A percentile compares a stretch with the other conserved stretches of the same genome.
These are phyloP conservation scores for Orbilia ellipsospora DNA, from an alignment of 2,329 filamentous ascomycete species.

Conservation along the genomic window DNA sequence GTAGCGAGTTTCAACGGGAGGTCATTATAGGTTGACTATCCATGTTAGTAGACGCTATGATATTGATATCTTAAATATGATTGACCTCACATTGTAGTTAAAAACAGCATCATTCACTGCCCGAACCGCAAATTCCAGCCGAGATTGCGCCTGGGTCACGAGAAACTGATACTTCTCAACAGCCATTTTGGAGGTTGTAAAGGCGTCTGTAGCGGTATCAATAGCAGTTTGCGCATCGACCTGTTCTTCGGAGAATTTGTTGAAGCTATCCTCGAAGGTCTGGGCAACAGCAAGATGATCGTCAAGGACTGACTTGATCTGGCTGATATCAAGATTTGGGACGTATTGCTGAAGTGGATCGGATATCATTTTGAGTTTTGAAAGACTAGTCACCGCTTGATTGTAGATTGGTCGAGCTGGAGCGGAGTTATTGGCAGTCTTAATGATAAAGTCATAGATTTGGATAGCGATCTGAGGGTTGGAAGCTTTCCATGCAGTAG, in stretches of 20 bases:
- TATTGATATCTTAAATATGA: neutral
- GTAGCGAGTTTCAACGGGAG: conserved; percentile 25
- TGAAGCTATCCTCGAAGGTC: conserved; percentile 44
- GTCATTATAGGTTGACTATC: conserved; percentile 24
- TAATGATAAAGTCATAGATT: conserved; percentile 49
- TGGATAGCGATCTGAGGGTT: conserved; percentile 37
- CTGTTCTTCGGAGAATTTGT: conserved; percentile 35
- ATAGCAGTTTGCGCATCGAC: conserved; percentile 15
- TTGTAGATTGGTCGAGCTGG: conserved; percentile 49
- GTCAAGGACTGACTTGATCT: conserved; percentile 42
- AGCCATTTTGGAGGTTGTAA: conserved; percentile 40
- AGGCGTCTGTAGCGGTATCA: conserved; percentile 25
- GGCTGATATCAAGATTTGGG: conserved; percentile 49
- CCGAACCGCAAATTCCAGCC: conserved; percentile 41
- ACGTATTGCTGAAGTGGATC: conserved; percentile 52
- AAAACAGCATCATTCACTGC: conserved; percentile 45
- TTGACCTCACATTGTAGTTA: conserved; percentile 39
- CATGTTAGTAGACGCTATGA: neutral
- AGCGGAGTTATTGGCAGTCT: conserved; percentile 30
- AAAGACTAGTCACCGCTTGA: conserved; percentile 44
- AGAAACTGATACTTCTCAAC: conserved; percentile 51
- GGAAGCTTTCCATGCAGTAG: conserved; percentile 40
- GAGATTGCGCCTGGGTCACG: conserved; percentile 29
- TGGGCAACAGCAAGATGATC: conserved; percentile 46
- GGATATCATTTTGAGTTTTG: conserved; percentile 37